Percentiles rank a stretch among this genome's conserved stretches.
Conservation (phyloP, 2,329 filamentous ascomycete species). For the Aspergillus tamarii region DNA sequence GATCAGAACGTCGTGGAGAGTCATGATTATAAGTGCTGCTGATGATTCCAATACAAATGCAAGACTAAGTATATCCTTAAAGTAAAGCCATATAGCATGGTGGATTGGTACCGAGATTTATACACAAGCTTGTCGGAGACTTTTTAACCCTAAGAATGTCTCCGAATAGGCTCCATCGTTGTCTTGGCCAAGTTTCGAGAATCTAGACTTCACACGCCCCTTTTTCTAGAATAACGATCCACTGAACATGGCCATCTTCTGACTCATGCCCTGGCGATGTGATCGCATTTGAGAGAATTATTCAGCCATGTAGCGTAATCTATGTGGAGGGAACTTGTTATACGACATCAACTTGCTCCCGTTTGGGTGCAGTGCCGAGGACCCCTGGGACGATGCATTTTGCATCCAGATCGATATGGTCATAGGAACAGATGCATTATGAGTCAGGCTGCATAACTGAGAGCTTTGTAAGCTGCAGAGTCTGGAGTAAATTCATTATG, state of each 20-base stretch:
- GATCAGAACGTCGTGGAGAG: constrained; percentile 23
- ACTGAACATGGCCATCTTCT: neutral
- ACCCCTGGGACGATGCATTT: neutral
- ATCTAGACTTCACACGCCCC: neutral
- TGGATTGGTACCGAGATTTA: neutral
- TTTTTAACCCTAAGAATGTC: neutral
- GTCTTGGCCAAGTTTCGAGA: neutral
- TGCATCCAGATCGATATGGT: neutral
- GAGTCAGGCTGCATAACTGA: neutral
- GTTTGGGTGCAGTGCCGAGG: neutral
- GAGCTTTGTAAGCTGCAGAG: neutral
- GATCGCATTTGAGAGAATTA: neutral
- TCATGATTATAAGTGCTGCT: neutral
- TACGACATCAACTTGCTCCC: neutral
- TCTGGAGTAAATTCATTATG: neutral
- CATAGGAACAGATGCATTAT: neutral
- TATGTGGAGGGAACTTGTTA: neutral
- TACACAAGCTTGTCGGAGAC: neutral
- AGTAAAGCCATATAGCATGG: accelerated
- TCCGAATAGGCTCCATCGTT: neutral
- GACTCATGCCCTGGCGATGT: neutral
- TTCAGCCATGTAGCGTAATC: neutral
- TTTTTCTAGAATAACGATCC: neutral
- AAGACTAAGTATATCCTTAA: neutral
- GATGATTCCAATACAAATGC: neutral